Evolutionary conservation across 2,329 filamentous ascomycete species (phyloP).

Genomic region (Fusarium paranaense): DNA sequence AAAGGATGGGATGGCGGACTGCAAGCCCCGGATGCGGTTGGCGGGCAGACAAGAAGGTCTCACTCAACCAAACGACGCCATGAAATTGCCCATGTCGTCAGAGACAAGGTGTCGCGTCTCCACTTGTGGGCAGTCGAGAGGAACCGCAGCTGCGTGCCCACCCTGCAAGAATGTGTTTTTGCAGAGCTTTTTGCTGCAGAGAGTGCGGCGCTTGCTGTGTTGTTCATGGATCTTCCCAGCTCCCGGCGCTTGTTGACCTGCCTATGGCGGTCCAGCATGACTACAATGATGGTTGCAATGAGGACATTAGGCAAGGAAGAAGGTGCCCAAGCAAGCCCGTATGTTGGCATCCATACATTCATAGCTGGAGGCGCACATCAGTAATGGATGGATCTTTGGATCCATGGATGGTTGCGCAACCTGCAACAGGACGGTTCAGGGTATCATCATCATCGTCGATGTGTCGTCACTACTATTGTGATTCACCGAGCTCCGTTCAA

Average conservation of each 20-base stretch:
- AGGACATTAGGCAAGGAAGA: background rate
- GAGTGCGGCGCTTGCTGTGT: background rate
- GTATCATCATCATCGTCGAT: conserved; percentile 14
- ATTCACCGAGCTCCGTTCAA: conserved; percentile 19
- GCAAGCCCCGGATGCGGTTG: conserved; percentile 28
- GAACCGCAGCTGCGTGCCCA: conserved; percentile 35
- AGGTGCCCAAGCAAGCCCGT: background rate
- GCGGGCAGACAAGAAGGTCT: background rate
- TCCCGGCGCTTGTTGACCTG: background rate
- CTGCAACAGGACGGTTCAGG: conserved; percentile 9
- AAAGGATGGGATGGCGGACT: background rate
- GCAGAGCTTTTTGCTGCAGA: background rate
- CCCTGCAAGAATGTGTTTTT: conserved; percentile 13
- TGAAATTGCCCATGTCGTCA: conserved; percentile 36
- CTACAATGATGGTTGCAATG: conserved; percentile 9
- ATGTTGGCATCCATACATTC: background rate
- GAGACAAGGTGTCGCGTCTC: conserved; percentile 26
- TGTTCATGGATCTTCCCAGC: conserved; percentile 20
- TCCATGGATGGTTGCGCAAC: conserved; percentile 5
- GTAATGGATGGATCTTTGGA: background rate
- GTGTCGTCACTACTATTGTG: conserved; percentile 23
- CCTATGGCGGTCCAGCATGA: background rate
- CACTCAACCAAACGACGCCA: conserved; percentile 24
- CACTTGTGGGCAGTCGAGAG: conserved; percentile 15
- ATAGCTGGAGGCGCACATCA: background rate